phyloP scores from a whole-genome alignment of 2,329 filamentous ascomycete species.

The Aspergillus floridensis region DNA sequence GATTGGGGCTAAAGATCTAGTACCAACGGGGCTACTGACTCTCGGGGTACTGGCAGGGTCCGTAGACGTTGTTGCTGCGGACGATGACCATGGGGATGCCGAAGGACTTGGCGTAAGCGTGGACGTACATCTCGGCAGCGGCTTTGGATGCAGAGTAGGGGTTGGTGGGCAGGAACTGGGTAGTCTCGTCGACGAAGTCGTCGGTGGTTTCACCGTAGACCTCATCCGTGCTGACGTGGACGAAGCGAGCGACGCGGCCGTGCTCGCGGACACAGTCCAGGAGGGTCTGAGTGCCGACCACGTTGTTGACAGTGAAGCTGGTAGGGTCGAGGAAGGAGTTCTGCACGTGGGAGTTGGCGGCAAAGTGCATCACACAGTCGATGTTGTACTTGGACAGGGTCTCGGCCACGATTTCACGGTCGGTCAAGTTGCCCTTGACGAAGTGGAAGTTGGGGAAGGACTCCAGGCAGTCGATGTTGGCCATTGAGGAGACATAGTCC shows the following conservation, averaged over 20 bases:
- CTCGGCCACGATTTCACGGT: constrained; percentile 65
- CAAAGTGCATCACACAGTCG: constrained; percentile 80
- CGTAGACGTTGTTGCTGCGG: constrained; percentile 81
- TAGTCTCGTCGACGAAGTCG: constrained; percentile 59
- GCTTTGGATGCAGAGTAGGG: constrained; percentile 80
- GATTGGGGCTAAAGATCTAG: background rate
- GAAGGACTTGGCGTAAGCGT: constrained; percentile 81
- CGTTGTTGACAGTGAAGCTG: constrained; percentile 76
- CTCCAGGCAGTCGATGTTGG: constrained; percentile 71
- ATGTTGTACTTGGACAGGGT: constrained; percentile 70
- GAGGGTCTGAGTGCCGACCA: constrained; percentile 79
- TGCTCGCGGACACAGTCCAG: constrained; percentile 73
- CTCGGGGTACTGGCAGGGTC: constrained; percentile 79
- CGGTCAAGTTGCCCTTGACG: constrained; percentile 75
- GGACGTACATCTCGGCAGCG: constrained; percentile 80
- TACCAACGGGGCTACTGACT: constrained; percentile 56
- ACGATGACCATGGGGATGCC: constrained; percentile 77
- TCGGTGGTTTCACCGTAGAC: constrained; percentile 72
- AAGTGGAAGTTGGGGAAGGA: constrained; percentile 71
- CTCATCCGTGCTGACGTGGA: constrained; percentile 82
- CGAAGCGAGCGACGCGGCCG: constrained; percentile 64
- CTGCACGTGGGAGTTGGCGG: constrained; percentile 82
- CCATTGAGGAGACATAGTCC: constrained; percentile 76
- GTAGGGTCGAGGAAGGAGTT: constrained; percentile 80
- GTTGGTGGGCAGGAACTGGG: constrained; percentile 74